Conservation (phyloP, 495 filamentous ascomycete genomes). For the Pseudevernia furfuracea region DNA sequence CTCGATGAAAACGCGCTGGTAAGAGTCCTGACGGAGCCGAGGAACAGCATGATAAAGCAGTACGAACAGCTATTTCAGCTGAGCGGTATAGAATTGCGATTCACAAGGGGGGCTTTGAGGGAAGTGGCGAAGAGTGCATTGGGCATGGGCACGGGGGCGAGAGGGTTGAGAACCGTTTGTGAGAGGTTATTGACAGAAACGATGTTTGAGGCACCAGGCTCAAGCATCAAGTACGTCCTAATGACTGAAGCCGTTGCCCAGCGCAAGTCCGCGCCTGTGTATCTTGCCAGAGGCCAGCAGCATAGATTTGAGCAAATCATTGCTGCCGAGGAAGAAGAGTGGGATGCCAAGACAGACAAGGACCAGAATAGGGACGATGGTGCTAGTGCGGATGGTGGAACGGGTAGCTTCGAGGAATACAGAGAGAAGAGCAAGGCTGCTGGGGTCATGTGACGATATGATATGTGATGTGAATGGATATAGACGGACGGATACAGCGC, state of each 20-base stretch:
- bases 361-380: constrained; percentile 31
- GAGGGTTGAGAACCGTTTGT: constrained; percentile 81
- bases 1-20: constrained; percentile 72
- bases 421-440: constrained; percentile 30
- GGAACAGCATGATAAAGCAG: constrained; percentile 77
- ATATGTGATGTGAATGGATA: neutral
- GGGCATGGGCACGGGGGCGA: constrained; percentile 75
- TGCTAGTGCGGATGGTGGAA: constrained; percentile 27
- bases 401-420: constrained; percentile 51
- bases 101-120: constrained; percentile 70
- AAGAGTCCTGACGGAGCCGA: constrained; percentile 83
- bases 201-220: constrained; percentile 79
- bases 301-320: constrained; percentile 52
- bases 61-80: constrained; percentile 80
- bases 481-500: neutral
- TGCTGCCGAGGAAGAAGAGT: constrained; percentile 55
- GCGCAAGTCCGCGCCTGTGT: constrained; percentile 53
- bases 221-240: constrained; percentile 59
- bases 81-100: constrained; percentile 71
- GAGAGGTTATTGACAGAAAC: constrained; percentile 78
- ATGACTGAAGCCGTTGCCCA: constrained; percentile 68
- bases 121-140: constrained; percentile 69
- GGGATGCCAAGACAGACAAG: constrained; percentile 43
- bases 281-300: constrained; percentile 54
- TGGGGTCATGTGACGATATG: constrained; percentile 21